A percentile compares a stretch with the other conserved stretches of the same genome.
phyloP scores from a whole-genome alignment of 2,329 filamentous ascomycete genomes.

The Venturia pyrina region DNA sequence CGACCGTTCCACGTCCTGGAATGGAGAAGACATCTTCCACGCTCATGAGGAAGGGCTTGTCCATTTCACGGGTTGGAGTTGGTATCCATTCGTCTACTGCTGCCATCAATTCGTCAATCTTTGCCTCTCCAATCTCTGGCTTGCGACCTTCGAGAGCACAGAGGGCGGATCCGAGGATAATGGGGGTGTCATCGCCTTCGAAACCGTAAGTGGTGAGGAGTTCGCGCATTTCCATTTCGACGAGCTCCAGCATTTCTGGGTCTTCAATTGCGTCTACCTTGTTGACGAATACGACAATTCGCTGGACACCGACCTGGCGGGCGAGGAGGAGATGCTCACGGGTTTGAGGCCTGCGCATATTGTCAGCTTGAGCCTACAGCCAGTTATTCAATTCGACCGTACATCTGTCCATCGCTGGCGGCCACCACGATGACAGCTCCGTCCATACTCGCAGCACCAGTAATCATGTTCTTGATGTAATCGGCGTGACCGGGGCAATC shows the following conservation, averaged over 20 bases:
- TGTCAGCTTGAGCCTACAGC: not conserved
- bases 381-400: constrained; percentile 23
- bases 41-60: constrained; percentile 99
- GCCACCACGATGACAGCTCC: constrained; percentile 98
- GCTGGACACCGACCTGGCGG: constrained; percentile 96
- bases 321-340: constrained; percentile 96
- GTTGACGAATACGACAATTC: constrained; percentile 99
- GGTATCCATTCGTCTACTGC: constrained; percentile 96
- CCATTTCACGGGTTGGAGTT: constrained; percentile 82
- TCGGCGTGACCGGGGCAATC: constrained; percentile 99
- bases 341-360: constrained; percentile 64
- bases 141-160: constrained; percentile 82
- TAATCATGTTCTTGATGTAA: constrained; percentile 99
- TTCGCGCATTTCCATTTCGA: constrained; percentile 99
- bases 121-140: constrained; percentile 74
- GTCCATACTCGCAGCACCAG: constrained; percentile 98
- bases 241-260: constrained; percentile 98
- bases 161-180: constrained; percentile 92
- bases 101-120: constrained; percentile 84
- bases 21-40: constrained; percentile 60
- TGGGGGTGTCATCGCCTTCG: constrained; percentile 95
- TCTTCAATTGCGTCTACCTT: constrained; percentile 97
- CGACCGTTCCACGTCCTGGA: constrained; percentile 85
- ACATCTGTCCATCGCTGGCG: constrained; percentile 96
- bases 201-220: constrained; percentile 88